Evolutionary conservation across 1,284 basidiomycete genomes (phyloP).

Genomic region (Apiotrichum sp.): DNA sequence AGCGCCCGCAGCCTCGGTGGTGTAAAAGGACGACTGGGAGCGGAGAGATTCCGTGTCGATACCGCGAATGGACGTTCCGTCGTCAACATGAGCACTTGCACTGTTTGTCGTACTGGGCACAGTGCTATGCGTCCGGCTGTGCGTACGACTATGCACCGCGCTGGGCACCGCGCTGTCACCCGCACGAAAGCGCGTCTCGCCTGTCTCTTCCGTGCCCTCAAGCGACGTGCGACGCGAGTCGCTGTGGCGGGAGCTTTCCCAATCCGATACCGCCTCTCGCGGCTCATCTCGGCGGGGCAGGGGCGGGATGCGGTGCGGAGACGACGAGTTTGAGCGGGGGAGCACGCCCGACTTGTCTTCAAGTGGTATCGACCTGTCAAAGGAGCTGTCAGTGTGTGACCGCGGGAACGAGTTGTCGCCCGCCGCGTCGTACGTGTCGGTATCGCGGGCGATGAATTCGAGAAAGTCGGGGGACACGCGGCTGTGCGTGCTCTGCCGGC

Average conservation of each 20-base stretch:
- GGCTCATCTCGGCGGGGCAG: background rate
- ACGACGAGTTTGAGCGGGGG: too few species aligned
- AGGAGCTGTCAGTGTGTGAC: too few species aligned
- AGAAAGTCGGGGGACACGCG: background rate
- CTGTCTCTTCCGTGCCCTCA: too few species aligned
- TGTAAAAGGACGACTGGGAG: slow-evolving; percentile 9
- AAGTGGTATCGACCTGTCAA: background rate
- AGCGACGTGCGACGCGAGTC: too few species aligned
- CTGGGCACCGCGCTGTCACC: too few species aligned
- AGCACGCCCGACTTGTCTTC: background rate
- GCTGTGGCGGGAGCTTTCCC: too few species aligned
- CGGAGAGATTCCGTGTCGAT: background rate
- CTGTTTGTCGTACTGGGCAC: too few species aligned
- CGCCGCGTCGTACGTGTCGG: background rate
- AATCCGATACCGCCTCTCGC: background rate
- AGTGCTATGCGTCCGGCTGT: too few species aligned
- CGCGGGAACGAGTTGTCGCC: background rate
- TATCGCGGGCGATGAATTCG: background rate
- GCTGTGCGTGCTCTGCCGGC: background rate
- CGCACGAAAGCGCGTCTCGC: too few species aligned
- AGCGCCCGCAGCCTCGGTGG: background rate
- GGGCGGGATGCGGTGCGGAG: background rate
- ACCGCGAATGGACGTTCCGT: too few species aligned
- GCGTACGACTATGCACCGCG: too few species aligned
- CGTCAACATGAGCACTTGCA: too few species aligned